Evolutionary conservation across 108 stramenopile genomes (phyloP).

Genomic region (Conticribra weissflogii): DNA sequence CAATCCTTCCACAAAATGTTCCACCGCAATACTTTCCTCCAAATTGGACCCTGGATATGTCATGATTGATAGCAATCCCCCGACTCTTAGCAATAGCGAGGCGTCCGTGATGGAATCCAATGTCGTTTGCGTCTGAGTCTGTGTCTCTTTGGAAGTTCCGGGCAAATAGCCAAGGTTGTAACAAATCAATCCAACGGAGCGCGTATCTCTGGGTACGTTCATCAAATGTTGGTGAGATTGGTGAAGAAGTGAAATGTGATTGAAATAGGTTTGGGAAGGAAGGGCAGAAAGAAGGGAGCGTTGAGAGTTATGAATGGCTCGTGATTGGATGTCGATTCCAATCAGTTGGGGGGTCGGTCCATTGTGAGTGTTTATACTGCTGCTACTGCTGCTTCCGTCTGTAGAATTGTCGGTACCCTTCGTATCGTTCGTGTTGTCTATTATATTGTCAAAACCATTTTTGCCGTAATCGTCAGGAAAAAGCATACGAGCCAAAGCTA

Average conservation of each 20-base stretch:
- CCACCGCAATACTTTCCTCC: conserved; percentile 68
- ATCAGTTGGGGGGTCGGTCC: conserved; percentile 51
- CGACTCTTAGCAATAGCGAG: conserved; percentile 58
- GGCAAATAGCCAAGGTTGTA: conserved; percentile 87
- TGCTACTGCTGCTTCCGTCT: too few species aligned
- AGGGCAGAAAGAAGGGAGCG: conserved; percentile 36
- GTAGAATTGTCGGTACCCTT: too few species aligned
- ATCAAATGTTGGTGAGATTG: conserved; percentile 42
- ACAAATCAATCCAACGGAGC: conserved; percentile 65
- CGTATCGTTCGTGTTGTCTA: too few species aligned
- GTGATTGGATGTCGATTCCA: conserved; percentile 76
- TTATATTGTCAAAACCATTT: too few species aligned
- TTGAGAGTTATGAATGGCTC: conserved; percentile 63
- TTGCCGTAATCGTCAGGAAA: conserved; percentile 36
- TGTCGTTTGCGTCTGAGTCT: conserved; percentile 68
- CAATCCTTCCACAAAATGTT: conserved; percentile 70
- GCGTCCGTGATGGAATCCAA: conserved; percentile 74
- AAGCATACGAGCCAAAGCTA: conserved; percentile 60
- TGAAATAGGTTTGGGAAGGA: conserved; percentile 25
- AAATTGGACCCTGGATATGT: conserved; percentile 75
- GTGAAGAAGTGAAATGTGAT: conserved; percentile 30
- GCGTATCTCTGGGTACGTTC: conserved; percentile 10
- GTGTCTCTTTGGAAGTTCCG: conserved; percentile 48
- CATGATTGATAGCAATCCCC: conserved; percentile 77
- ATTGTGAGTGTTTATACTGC: too few species aligned